Percentiles rank a stretch among this genome's conserved stretches.
Conservation (phyloP, 352 stramenopile species). For the Pythium volutum region DNA sequence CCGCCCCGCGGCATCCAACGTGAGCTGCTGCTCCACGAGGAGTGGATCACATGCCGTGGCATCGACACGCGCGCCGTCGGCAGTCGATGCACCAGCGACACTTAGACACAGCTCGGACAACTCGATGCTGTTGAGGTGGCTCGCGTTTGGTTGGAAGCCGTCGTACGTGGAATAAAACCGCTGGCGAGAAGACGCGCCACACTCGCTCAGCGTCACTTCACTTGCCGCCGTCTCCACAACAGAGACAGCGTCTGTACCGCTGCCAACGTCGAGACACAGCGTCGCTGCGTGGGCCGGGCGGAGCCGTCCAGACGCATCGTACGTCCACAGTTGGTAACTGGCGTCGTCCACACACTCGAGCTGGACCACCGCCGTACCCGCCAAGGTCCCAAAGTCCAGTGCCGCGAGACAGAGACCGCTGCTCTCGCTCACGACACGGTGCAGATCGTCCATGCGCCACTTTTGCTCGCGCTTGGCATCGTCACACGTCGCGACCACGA, state of each 20-base stretch:
- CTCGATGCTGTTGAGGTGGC: constrained; percentile 18
- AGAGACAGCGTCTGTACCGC: too few species aligned
- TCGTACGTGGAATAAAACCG: constrained; percentile 18
- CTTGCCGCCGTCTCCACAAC: background rate
- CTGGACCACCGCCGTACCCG: constrained; percentile 7
- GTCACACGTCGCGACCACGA: constrained; percentile 3
- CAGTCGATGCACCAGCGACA: background rate
- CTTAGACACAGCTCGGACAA: constrained; percentile 1
- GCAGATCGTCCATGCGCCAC: constrained; percentile 4
- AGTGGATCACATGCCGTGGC: constrained; percentile 3
- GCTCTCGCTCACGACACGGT: constrained; percentile 4
- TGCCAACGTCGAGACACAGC: constrained; percentile 10
- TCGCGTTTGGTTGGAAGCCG: constrained; percentile 12
- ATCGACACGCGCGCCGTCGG: background rate
- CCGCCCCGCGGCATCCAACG: background rate
- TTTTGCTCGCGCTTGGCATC: background rate
- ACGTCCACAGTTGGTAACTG: constrained; percentile 19
- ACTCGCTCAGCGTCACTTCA: background rate
- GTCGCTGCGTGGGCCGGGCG: constrained; percentile 5
- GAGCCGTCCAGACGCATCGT: constrained; percentile 16
- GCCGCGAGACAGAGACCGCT: constrained; percentile 5
- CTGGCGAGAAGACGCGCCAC: background rate
- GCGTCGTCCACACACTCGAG: constrained; percentile 14
- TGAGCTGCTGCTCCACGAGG: constrained; percentile 11
- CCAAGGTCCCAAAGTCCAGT: background rate